phyloP scores from a whole-genome alignment of 176 grass and related monocot genomes.

The Raddia guianensis region DNA sequence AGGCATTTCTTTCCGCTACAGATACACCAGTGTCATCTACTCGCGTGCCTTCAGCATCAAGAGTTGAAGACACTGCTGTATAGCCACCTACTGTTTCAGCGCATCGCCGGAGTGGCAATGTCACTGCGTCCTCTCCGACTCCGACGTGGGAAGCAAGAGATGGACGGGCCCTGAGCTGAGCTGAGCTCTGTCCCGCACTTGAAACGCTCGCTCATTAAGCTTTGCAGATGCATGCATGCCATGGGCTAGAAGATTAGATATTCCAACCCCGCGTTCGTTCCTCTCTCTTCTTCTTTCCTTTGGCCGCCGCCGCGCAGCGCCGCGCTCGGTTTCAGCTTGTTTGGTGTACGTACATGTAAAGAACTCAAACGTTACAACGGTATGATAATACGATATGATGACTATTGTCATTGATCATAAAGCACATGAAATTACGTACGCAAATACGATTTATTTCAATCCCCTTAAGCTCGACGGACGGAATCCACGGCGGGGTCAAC shows the following conservation, averaged over 20 bases:
- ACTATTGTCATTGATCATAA: too few species aligned
- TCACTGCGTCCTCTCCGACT: conserved; percentile 15
- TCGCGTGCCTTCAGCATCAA: neutral
- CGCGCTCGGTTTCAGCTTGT: neutral
- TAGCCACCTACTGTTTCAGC: neutral
- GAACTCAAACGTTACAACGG: too few species aligned
- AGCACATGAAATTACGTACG: too few species aligned
- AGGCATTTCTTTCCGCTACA: too few species aligned
- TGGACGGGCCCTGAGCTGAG: neutral
- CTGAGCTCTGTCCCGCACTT: neutral
- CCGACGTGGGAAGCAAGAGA: conserved; percentile 16
- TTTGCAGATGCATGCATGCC: neutral
- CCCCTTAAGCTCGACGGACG: conserved; percentile 46
- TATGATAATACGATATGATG: too few species aligned
- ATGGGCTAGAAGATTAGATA: neutral
- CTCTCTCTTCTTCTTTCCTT: neutral
- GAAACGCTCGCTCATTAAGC: neutral
- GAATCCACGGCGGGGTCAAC: neutral
- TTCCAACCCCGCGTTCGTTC: neutral
- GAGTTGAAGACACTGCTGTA: neutral
- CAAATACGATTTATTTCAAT: too few species aligned
- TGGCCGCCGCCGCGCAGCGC: neutral
- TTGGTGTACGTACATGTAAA: too few species aligned
- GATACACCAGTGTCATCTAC: neutral
- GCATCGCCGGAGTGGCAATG: conserved; percentile 4